Evolutionary conservation across 208 protist genomes (phyloP), one percentile per base, ranked within the genome.

Genomic region (Angomonas deanei): DNA sequence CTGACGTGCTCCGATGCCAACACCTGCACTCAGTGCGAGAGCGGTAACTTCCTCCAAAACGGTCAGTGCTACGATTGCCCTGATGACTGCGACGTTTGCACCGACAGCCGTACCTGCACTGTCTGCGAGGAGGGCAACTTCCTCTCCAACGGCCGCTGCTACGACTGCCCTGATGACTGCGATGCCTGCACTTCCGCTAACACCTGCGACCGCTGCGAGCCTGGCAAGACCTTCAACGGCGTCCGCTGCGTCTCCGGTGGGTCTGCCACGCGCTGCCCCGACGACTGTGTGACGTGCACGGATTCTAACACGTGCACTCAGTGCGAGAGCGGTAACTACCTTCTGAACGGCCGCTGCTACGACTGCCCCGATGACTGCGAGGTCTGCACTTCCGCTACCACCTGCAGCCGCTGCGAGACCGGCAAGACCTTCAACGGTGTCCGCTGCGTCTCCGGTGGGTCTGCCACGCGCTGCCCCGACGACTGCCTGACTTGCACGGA

Each of bases 351-450:
- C 28, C 15, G 48, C 33, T 47, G 47, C 50, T 0, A 58, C 26
- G 33, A 59, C 50, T 31, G 50, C 62, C 32, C 34, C 62, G 33
- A 6, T 34, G 3, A 52, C 33, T 21, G 48, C 31, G 31, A 39
- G 5, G 19, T 48, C 24, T 21, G 31, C 62, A 34, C 24, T 21
- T 39, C 33, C 24, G 31, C 24, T 1, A 47, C 13, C 50, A 23
- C 19, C 17, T 11, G 32, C 6, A 39, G 10, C 53, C 3, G 11
- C 10, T 6, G 19, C 8, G 6, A 23, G 11, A 8, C 24, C 32
- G 32, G 19, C 13, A 24, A 47, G 19, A 13, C 15, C 36, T 13
- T 21, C 11, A 30, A 15, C 61, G 17, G 2, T 0, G 38, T 15
- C 10, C n/a, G 8, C 23, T 39, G 3, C 30, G 15, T 42, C 36